Percentiles rank a stretch among this genome's conserved stretches.
phyloP scores from a whole-genome alignment of 305 asterid species.

The Withania somnifera region DNA sequence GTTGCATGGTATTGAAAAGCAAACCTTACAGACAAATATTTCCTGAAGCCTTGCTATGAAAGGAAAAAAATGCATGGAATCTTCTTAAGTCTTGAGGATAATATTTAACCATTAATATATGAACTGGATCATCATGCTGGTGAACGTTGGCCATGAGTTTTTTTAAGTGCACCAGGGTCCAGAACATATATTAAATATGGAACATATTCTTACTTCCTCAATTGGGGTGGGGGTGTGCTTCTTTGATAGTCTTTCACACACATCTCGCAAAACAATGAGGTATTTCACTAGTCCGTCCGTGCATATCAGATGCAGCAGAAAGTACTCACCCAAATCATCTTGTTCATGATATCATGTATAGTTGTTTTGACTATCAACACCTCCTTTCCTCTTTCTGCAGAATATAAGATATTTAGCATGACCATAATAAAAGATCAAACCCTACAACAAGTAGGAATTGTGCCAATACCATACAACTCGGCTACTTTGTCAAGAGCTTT shows the following conservation, averaged over 20 bases:
- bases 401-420: constrained; percentile 16
- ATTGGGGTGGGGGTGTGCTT: background rate
- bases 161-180: too few relatives aligned
- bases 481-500: constrained; percentile 99
- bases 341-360: constrained; percentile 91
- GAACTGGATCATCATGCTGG: too few relatives aligned
- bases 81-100: too few relatives aligned
- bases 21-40: too few relatives aligned
- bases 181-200: too few relatives aligned
- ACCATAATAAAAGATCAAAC: constrained; percentile 5
- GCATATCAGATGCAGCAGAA: background rate
- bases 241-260: background rate
- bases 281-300: background rate
- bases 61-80: too few relatives aligned
- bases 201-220: background rate
- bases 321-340: constrained; percentile 73
- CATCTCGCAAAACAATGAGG: background rate
- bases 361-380: constrained; percentile 87
- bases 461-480: constrained; percentile 73
- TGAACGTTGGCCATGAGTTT: too few relatives aligned
- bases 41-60: too few relatives aligned
- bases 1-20: too few relatives aligned
- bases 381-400: constrained; percentile 83
- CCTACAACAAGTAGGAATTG: constrained; percentile 14
- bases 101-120: too few relatives aligned